Percentiles rank a stretch among this genome's conserved stretches.
Evolutionary conservation across 192 early-diverging fungal genomes (phyloP).

Genomic region (Dissophora globulifera): DNA sequence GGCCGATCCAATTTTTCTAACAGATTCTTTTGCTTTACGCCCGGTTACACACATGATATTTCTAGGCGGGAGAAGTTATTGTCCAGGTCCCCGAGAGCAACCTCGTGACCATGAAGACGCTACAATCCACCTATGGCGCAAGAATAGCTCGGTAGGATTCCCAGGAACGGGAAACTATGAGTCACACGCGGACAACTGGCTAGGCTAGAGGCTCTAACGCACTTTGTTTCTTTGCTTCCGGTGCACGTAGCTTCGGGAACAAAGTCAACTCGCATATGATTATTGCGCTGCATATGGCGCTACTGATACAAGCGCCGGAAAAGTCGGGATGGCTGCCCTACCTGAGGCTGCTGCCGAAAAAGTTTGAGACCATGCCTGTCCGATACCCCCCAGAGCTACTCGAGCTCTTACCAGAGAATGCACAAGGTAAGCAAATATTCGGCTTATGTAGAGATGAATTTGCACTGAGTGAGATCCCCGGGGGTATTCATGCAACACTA

Average conservation of each 20-base stretch:
- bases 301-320: conserved; percentile 43
- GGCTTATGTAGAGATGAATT: background rate
- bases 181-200: too few species aligned
- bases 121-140: conserved; percentile 53
- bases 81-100: conserved; percentile 61
- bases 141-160: conserved; percentile 29
- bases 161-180: background rate
- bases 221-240: background rate
- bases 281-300: conserved; percentile 58
- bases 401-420: conserved; percentile 52
- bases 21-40: background rate
- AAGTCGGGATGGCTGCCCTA: conserved; percentile 61
- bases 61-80: conserved; percentile 64
- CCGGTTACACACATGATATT: background rate
- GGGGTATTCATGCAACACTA: background rate
- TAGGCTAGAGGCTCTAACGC: too few species aligned
- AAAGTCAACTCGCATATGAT: conserved; percentile 60
- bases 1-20: too few species aligned
- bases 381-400: conserved; percentile 49
- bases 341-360: conserved; percentile 58
- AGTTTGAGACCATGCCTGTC: conserved; percentile 66
- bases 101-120: conserved; percentile 55
- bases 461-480: background rate
- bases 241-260: conserved; percentile 24
- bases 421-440: conserved; percentile 38